Conservation (phyloP, 805 yeast species). For the Candida argentea region DNA sequence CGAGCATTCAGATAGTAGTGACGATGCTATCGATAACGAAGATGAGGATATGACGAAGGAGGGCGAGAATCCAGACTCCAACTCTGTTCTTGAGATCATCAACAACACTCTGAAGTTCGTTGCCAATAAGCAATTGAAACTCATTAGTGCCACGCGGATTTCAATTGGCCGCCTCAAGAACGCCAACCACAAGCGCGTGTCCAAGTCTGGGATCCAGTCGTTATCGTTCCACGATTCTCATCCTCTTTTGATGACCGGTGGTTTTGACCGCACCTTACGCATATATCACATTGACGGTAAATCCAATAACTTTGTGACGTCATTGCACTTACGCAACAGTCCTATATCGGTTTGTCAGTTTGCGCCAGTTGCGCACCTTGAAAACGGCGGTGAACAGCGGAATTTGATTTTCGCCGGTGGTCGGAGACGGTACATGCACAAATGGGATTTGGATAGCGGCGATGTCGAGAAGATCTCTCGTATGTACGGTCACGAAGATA, state of each 20-base stretch:
- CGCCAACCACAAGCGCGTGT: conserved; percentile 61
- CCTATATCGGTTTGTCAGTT: conserved; percentile 75
- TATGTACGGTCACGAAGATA: conserved; percentile 82
- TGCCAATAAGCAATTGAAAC: conserved; percentile 34
- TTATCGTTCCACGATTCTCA: conserved; percentile 76
- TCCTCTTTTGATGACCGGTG: conserved; percentile 82
- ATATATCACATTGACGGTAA: conserved; percentile 88
- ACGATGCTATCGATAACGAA: conserved; percentile 15
- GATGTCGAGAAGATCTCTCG: conserved; percentile 76
- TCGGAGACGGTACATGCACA: conserved; percentile 82
- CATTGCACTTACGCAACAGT: conserved; percentile 65
- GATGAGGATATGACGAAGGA: conserved; percentile 11
- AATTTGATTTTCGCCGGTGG: conserved; percentile 74
- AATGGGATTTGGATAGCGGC: conserved; percentile 74
- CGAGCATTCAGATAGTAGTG: too few relatives aligned
- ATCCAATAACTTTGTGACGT: conserved; percentile 67
- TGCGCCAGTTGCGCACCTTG: conserved; percentile 20
- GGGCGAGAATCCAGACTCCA: conserved; percentile 11
- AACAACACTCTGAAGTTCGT: conserved; percentile 26
- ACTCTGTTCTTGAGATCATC: conserved; percentile 23
- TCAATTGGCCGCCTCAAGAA: conserved; percentile 80
- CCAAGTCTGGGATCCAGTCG: conserved; percentile 78
- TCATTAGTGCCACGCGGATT: conserved; percentile 60
- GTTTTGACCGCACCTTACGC: conserved; percentile 82
- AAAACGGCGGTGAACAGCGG: conserved; percentile 18